Evolutionary conservation across 2,329 filamentous ascomycete species (phyloP), one percentile per base, ranked within the genome.

Genomic region (Elsinoe australis): DNA sequence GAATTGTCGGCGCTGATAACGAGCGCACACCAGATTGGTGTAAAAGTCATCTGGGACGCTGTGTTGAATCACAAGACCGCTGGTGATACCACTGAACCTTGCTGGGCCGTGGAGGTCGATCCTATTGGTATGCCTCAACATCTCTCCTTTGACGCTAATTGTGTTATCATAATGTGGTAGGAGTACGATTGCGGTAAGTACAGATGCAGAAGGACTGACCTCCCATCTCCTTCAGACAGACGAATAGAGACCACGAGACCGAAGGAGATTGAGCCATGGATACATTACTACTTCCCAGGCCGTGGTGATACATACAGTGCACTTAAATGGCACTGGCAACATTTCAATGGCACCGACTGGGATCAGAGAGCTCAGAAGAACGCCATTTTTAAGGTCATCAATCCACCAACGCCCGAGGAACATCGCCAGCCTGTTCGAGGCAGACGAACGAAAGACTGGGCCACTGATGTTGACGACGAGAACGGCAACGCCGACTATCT

Each of bases 31-130:
- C 66, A 73, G 22, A 53, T 72, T 10, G 74, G 72, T 0, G 67
- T 85, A 7, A 72, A 73, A 0, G 58, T 85, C 1, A 74, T 82
- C 57, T 85, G 79, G 71, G 82, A 85, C 60, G 79, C 80, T 1
- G 81, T 86, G 4, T 67, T 85, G 26, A 85, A 85, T 56, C 83
- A 86, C 60, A 85, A 83, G 60, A 80, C 81, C 2, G 82, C 75
- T 2, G 82, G 79, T 5, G 83, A 87, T 59, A 70, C 70, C 45
- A 79, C 73, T 19, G 82, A 86, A 59, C 73, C 73, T 47, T 82
- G 75, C 49, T 65, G 68, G 51, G 80, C 78, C 1, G 71, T 83
- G 35, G 79, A 82, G 61, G 82, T 86, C 18, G 75, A 86, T 58
- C 61, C 67, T 0, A 52, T 54, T 47, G 60, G 59, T 58, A 51